Evolutionary conservation across 2,329 filamentous ascomycete species (phyloP), one percentile per base, ranked within the genome.

Genomic region (Byssoonygena ceratinophila): DNA sequence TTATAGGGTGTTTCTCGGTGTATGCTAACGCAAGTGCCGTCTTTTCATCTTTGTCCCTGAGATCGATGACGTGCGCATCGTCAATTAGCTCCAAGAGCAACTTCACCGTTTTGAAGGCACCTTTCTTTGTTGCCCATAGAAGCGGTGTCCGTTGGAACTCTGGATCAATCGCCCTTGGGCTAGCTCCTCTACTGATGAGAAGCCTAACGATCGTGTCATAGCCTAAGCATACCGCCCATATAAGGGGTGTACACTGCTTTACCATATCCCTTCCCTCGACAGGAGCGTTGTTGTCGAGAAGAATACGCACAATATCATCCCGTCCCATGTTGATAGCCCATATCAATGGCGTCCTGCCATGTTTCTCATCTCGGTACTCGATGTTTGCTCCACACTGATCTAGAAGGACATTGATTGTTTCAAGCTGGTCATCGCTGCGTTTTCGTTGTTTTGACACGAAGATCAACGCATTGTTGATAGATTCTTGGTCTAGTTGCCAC

Each of bases 21-120:
- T 45, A 45, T 45, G 43, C 43, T 9, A 45, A 25, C 29, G 43
- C 43, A 45, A 45, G 43, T 11, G 43, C 43, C 23, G 43, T 45
- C 14, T 45, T 45, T 8, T 4, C 43, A 45, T 45, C 43, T 45
- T 32, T 45, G 16, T 45, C 43, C 27, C 18, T 45, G 3, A 45
- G 4, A 31, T 45, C 43, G 16, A 45, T 18, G 4, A 45, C n/a
- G n/a, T 45, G n/a, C 9, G 43, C 14, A 12, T 45, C 43, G 2
- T 45, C 9, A 25, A 29, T 45, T 6, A 45, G 23, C 23, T 45
- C 43, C 25, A 45, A 31, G 16, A 45, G 43, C 27, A 45, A 8
- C 22, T 45, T 12, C 5, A 12, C 20, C 4, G 23, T 20, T 12
- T 45, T 45, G n/a, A 45, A 45, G 16, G 43, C 43, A 14, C 43